Evolutionary conservation across 768 basidiomycete species (phyloP).

Genomic region (Auriscalpium orientale): DNA sequence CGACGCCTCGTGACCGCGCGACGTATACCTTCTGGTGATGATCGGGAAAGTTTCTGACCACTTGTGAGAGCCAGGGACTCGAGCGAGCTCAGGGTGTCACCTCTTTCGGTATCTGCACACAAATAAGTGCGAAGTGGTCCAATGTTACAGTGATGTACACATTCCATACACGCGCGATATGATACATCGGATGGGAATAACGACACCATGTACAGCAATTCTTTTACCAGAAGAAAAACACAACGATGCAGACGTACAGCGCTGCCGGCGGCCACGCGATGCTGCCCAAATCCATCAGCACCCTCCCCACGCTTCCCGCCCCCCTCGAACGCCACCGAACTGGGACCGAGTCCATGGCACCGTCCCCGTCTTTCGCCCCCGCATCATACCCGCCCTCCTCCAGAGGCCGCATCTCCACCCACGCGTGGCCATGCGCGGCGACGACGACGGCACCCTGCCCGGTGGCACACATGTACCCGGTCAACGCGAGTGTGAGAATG

Average conservation of each 20-base stretch:
- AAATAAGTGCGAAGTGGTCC: no score
- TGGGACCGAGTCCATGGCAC: neutral
- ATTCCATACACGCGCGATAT: no score
- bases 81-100: no score
- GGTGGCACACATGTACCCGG: neutral
- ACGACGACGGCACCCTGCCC: neutral
- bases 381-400: neutral
- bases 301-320: neutral
- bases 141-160: no score
- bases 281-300: neutral
- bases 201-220: no score
- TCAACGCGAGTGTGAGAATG: conserved; percentile 44
- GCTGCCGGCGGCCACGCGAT: neutral
- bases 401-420: neutral
- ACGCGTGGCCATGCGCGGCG: neutral
- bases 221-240: neutral
- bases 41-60: no score
- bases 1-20: no score
- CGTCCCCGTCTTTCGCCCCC: neutral
- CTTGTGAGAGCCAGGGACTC: no score
- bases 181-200: no score
- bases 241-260: neutral
- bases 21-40: no score
- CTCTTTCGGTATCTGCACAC: no score
- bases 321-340: neutral